Evolutionary conservation across 169 alveolate species (phyloP).

Genomic region (Eimeria praecox): DNA sequence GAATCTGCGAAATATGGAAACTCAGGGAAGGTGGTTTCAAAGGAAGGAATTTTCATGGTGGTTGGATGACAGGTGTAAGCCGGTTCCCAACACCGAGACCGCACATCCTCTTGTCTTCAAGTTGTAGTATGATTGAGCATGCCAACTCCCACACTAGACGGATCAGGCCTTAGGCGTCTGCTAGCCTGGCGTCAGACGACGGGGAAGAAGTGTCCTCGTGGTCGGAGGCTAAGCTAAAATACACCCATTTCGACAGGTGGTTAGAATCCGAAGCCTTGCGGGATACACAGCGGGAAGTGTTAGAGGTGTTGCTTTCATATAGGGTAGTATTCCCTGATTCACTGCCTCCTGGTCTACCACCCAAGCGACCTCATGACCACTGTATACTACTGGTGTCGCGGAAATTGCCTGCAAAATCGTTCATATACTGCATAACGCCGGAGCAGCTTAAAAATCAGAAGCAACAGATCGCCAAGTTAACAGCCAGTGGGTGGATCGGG

Average conservation of each 20-base stretch:
- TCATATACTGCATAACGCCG: background rate
- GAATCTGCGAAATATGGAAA: too few species aligned
- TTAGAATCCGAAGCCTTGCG: background rate
- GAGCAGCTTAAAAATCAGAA: background rate
- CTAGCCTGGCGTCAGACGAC: too few species aligned
- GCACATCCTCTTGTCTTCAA: too few species aligned
- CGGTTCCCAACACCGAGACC: too few species aligned
- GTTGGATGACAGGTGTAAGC: too few species aligned
- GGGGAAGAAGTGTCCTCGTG: background rate
- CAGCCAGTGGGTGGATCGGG: background rate
- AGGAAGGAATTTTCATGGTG: too few species aligned
- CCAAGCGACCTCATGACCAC: background rate
- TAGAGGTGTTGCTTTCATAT: background rate
- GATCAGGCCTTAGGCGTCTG: too few species aligned
- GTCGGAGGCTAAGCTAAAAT: background rate
- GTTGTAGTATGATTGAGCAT: too few species aligned
- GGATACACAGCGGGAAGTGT: background rate
- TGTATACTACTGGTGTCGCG: background rate
- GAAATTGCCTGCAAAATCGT: background rate
- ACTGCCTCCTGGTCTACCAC: background rate
- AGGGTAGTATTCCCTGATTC: background rate
- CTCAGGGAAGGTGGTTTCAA: too few species aligned
- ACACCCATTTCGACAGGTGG: background rate
- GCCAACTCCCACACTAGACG: too few species aligned
- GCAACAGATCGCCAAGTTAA: background rate